phyloP scores from a whole-genome alignment of 73 alveolate genomes.

The Stentor roeselii region DNA sequence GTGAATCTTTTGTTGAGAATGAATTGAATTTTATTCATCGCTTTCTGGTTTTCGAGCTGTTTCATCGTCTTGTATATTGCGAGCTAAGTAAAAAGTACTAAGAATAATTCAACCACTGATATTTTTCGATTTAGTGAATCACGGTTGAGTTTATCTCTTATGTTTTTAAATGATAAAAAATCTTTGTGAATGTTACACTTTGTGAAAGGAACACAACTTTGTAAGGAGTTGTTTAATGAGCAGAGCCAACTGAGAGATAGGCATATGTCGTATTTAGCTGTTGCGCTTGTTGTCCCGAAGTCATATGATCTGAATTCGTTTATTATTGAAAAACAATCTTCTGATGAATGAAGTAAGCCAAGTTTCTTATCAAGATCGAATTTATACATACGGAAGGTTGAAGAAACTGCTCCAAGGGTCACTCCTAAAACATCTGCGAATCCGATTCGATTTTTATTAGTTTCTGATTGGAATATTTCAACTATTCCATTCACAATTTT shows the following conservation, averaged over 20 bases:
- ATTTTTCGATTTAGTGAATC: neutral
- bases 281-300: neutral
- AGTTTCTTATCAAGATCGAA: neutral
- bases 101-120: conserved; percentile 2
- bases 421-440: neutral
- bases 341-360: neutral
- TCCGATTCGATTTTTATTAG: neutral
- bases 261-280: conserved; percentile 12
- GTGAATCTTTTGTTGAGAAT: neutral
- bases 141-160: neutral
- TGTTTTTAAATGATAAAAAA: neutral
- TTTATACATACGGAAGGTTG: neutral
- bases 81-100: neutral
- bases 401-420: neutral
- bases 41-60: neutral
- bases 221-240: neutral
- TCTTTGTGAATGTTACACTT: neutral
- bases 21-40: neutral
- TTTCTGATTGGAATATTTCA: neutral
- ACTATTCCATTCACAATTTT: neutral
- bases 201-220: neutral
- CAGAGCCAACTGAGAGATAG: conserved; percentile 12
- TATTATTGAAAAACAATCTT: conserved; percentile 16
- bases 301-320: conserved; percentile 8
- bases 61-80: neutral